Conservation (phyloP, 163 green algal species). For the Scenedesmus sp. region DNA sequence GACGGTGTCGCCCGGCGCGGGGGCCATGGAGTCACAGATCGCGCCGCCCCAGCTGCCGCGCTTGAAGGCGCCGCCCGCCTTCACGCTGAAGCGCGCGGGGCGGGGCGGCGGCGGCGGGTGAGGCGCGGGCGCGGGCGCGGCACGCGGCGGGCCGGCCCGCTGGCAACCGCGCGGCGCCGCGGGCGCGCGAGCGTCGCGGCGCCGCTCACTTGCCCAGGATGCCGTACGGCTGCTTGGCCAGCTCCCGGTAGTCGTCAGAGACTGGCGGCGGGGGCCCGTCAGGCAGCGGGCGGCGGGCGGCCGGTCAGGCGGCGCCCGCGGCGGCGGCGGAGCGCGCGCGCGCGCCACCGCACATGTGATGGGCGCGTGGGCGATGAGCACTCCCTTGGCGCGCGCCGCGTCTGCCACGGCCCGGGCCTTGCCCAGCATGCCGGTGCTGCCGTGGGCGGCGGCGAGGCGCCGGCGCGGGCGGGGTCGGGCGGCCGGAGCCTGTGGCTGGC, state of each 20-base stretch:
- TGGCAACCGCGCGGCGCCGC: too few species aligned
- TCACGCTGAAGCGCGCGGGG: too few species aligned
- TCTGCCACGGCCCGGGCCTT: conserved; percentile 70
- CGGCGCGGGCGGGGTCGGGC: too few species aligned
- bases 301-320: background rate
- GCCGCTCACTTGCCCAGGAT: conserved; percentile 63
- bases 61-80: conserved; percentile 59
- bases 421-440: conserved; percentile 54
- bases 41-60: conserved; percentile 51
- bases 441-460: too few species aligned
- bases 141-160: too few species aligned
- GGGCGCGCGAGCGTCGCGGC: too few species aligned
- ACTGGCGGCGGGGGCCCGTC: too few species aligned
- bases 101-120: too few species aligned
- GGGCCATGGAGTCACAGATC: conserved; percentile 55
- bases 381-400: conserved; percentile 82
- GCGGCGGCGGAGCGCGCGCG: conserved; percentile 14
- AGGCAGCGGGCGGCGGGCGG: too few species aligned
- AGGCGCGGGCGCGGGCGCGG: background rate
- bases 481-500: too few species aligned
- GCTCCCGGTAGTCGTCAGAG: conserved; percentile 61
- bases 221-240: conserved; percentile 51
- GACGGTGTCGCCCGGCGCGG: conserved; percentile 29
- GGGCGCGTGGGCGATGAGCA: conserved; percentile 74
- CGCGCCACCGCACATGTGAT: conserved; percentile 73